Conservation (phyloP, 2,329 filamentous ascomycete genomes). For the Celoporthe dispersa region DNA sequence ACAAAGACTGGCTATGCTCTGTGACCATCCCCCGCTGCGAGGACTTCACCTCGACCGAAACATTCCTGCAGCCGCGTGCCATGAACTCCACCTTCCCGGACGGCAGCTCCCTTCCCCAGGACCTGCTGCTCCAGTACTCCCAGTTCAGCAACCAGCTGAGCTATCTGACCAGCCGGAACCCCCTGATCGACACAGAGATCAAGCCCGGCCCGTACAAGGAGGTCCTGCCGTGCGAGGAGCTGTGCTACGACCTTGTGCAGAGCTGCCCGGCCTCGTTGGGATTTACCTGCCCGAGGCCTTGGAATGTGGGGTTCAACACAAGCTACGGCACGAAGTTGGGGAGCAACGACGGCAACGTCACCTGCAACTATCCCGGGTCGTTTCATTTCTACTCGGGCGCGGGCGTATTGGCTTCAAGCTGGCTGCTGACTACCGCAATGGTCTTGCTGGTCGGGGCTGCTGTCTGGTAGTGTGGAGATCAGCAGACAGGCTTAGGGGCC, state of each 20-base stretch:
- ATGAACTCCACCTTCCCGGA: constrained; percentile 73
- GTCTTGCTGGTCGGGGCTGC: constrained; percentile 13
- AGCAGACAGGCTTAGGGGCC: not conserved
- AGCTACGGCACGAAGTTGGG: constrained; percentile 48
- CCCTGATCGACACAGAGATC: constrained; percentile 71
- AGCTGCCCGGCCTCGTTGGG: constrained; percentile 78
- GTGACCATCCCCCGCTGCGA: constrained; percentile 92
- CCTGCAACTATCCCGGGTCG: constrained; percentile 67
- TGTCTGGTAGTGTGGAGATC: constrained; percentile 9
- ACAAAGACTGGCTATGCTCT: constrained; percentile 94
- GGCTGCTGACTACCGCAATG: constrained; percentile 30
- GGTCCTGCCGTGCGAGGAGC: constrained; percentile 81
- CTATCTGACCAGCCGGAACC: constrained; percentile 66
- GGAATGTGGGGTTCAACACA: constrained; percentile 46
- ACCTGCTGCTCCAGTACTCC: constrained; percentile 35
- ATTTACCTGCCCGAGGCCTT: constrained; percentile 72
- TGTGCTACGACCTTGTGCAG: constrained; percentile 85
- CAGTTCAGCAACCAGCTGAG: constrained; percentile 37
- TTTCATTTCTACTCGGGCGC: constrained; percentile 53
- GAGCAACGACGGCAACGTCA: constrained; percentile 36
- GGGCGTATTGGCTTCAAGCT: constrained; percentile 32
- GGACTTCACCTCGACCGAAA: constrained; percentile 66
- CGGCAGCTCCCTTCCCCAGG: constrained; percentile 56
- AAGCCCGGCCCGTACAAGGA: constrained; percentile 92
- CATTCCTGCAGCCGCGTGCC: constrained; percentile 70